These are phyloP conservation scores for Pseudodiploospora longispora DNA, from an alignment of 2,329 filamentous ascomycete species.

Conservation along the genomic window DNA sequence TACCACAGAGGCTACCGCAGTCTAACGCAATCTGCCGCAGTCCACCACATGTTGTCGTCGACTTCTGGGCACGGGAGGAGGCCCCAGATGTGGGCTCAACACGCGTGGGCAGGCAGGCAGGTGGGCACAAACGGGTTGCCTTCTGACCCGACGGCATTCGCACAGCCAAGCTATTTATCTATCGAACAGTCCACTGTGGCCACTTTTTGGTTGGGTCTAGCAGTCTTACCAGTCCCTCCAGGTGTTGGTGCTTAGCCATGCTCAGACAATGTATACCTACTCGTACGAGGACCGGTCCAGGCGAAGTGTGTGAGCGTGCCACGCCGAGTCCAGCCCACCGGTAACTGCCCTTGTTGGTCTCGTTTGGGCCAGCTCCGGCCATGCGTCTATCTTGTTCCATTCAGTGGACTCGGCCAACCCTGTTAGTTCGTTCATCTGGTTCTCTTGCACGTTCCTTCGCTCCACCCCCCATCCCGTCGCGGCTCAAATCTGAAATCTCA, in stretches of 20 bases:
- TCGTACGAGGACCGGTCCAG: too few species aligned
- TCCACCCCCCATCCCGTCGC: constrained; percentile 1
- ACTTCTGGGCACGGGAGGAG: constrained; percentile 1
- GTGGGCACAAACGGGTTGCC: constrained; percentile 1
- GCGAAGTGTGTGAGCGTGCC: background rate
- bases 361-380: constrained; percentile 13
- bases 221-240: too few species aligned
- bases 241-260: too few species aligned
- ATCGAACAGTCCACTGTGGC: constrained; percentile 8
- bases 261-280: too few species aligned
- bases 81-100: background rate
- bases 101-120: constrained; percentile 8
- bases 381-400: constrained; percentile 6
- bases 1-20: too few species aligned
- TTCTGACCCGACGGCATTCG: constrained; percentile 7
- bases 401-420: constrained; percentile 7
- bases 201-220: background rate
- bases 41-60: too few species aligned
- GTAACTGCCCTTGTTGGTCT: constrained; percentile 12
- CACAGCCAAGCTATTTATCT: background rate
- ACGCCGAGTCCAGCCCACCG: constrained; percentile 13
- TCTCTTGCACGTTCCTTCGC: background rate
- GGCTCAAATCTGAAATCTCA: constrained; percentile 16
- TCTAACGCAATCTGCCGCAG: too few species aligned
- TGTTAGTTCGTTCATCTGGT: constrained; percentile 3